Base-by-base conservation (phyloP, 169 alveolate species). In the Plasmodium cynomolgi region DNA sequence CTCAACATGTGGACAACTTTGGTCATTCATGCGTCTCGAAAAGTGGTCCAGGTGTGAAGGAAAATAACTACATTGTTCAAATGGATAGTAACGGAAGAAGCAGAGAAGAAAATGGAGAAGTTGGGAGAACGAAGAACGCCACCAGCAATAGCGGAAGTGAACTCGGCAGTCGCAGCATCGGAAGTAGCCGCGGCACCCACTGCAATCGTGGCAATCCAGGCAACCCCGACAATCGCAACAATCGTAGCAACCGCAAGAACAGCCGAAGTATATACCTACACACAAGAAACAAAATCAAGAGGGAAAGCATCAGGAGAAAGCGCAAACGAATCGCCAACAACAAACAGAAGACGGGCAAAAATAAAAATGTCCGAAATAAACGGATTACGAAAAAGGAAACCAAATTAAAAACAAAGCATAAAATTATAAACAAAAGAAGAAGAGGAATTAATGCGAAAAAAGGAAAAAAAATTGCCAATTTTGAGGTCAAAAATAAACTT, bases 331-430 rank as follows among this genome's bases (percentile, higher is more conserved):
- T 41, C 44, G 83, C 62, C 34, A 81, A 44, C 31, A 34, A 34
- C 20, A 62, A 47, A 20, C 26, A n/a, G 41, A 31, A 44, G 33
- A 34, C 1, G 9, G 20, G 31, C 4, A 81, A 81, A 37, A 83
- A 83, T 20, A 68, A 56, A 23, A 29, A 54, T 31, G 79, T 37
- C 47, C 20, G 34, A 20, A 62, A 83, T 2, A 83, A 83, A 68
- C 44, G 47, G 23, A 3, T 23, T 23, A 83, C 26, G 39, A 62
- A 34, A 83, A 83, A 83, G 62, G 83, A 62, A 68, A 83, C 91
- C 9, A 83, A 83, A 47, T 68, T 83, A 83, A 83, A 41, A 83
- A 62, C 44, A 29, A 83, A 62, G 31, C 29, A 29, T 58, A 29
- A 29, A 20, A 62, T 34, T 83, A 58, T 23, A 56, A 58, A 29